Conservation (phyloP, 805 yeast species). For the Komagataella populi region DNA sequence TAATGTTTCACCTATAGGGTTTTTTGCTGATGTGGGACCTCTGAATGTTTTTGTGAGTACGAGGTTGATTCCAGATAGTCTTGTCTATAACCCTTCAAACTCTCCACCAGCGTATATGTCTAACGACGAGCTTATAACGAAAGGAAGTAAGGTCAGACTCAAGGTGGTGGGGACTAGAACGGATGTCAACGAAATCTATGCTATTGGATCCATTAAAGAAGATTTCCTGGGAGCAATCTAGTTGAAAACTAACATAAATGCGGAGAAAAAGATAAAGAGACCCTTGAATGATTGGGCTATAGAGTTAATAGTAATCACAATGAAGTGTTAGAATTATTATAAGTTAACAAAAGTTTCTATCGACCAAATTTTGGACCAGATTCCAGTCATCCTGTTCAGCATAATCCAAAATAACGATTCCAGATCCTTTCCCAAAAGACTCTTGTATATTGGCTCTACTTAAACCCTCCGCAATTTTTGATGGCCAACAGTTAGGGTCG, state of each 20-base stretch:
- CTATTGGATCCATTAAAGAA: conserved; percentile 95
- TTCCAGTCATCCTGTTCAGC: conserved; percentile 51
- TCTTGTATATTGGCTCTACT: conserved; percentile 26
- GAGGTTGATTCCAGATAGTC: conserved; percentile 87
- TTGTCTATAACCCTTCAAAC: conserved; percentile 87
- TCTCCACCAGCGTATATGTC: conserved; percentile 97
- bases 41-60: conserved; percentile 88
- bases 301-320: not conserved
- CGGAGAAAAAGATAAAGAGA: not conserved
- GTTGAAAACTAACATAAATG: not conserved
- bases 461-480: conserved; percentile 43
- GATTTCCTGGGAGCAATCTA: conserved; percentile 67
- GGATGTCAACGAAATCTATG: conserved; percentile 93
- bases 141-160: conserved; percentile 85
- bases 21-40: conserved; percentile 97
- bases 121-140: conserved; percentile 89
- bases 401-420: conserved; percentile 57
- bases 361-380: conserved; percentile 33
- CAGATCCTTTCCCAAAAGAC: conserved; percentile 40
- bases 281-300: not conserved
- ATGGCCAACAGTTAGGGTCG: conserved; percentile 65
- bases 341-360: conserved; percentile 26
- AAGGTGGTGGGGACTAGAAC: conserved; percentile 96
- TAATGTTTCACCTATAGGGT: conserved; percentile 87
- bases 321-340: not conserved